Conservation (phyloP, 1,284 basidiomycete genomes). For the Trametes sp. region DNA sequence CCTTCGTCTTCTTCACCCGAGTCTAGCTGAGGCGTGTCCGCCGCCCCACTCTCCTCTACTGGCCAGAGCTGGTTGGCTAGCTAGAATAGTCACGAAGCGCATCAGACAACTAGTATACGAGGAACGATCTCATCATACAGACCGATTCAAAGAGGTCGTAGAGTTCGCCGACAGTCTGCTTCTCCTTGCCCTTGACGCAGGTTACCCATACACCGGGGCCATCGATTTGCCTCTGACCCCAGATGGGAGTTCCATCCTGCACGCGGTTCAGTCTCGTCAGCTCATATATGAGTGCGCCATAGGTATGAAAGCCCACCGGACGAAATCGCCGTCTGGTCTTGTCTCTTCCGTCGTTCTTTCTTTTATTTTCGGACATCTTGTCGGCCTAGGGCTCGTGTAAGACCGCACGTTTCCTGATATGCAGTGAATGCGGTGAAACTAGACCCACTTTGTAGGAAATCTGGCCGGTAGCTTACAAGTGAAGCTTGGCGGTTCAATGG, state of each 20-base stretch:
- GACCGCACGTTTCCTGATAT: too few relatives aligned
- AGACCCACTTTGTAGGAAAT: too few relatives aligned
- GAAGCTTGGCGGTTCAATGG: too few relatives aligned
- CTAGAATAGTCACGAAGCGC: conserved; percentile 41
- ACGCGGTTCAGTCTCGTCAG: not conserved
- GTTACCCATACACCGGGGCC: conserved; percentile 86
- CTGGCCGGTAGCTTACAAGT: too few relatives aligned
- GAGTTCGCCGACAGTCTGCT: conserved; percentile 74
- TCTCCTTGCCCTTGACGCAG: conserved; percentile 84
- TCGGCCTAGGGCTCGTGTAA: too few relatives aligned
- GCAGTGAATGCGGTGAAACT: not conserved
- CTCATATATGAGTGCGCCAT: too few relatives aligned
- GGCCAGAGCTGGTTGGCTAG: conserved; percentile 78
- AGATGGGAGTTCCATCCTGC: conserved; percentile 70
- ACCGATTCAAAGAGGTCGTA: conserved; percentile 82
- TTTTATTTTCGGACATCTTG: conserved; percentile 36
- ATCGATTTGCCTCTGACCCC: conserved; percentile 68
- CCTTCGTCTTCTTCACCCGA: conserved; percentile 45
- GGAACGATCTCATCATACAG: conserved; percentile 34
- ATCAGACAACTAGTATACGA: not conserved
- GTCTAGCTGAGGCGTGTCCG: conserved; percentile 31
- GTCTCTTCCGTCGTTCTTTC: conserved; percentile 37
- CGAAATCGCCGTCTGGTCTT: conserved; percentile 36
- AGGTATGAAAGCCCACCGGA: conserved; percentile 26
- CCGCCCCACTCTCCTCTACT: conserved; percentile 22